Base-by-base conservation (phyloP, 1,284 basidiomycete genomes). In the Laetiporus sulphureus region DNA sequence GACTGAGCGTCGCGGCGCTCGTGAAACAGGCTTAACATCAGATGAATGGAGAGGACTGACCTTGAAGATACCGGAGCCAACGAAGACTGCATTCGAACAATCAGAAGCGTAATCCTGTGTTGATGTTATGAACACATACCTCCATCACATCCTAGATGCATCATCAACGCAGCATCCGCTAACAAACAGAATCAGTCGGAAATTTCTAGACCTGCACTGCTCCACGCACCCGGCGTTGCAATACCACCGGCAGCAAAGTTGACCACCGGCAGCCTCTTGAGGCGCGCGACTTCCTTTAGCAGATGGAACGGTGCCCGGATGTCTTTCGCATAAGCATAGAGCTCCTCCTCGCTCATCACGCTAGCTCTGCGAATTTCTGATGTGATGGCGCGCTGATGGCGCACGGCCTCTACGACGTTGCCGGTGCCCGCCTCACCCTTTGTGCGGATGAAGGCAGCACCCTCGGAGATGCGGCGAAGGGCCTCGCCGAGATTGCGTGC, bases 151-250 rank as follows among this genome's bases (percentile, higher is more conserved):
- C 95, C 94, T 29, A 99, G 79, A 62, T 98, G 94, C 95, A 99
- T 99, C 95, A 99, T 97, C 51, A 99, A 68, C 3, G 96, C 96
- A 18, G 95, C 96, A 63, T 99, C 95, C 50, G 93, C 87, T 86
- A 19, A 32, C 46, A 41, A 15, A 40, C 23, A 38, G 38, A 27
- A 43, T 30, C 22, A 34, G 36, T 15, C 21, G 11, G 8, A 32
- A 29, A 38, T 24, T 24, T 22, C 25, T 13, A 43, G 33, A 41
- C n/a, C n/a, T 27, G 19, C 13, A 32, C 5, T 15, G 7, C 23
- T 20, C 24, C 19, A 53, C 72, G 40, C 57, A 86, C 83, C 93
- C 36, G 95, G 95, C 4, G 95, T 98, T 38, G 96, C 94, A 45
- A 99, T 81, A 51, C 95, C 95, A 47, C 95, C 95, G 38, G 95